Conservation (phyloP, 805 yeast species). For the Phaffomyces opuntiae region DNA sequence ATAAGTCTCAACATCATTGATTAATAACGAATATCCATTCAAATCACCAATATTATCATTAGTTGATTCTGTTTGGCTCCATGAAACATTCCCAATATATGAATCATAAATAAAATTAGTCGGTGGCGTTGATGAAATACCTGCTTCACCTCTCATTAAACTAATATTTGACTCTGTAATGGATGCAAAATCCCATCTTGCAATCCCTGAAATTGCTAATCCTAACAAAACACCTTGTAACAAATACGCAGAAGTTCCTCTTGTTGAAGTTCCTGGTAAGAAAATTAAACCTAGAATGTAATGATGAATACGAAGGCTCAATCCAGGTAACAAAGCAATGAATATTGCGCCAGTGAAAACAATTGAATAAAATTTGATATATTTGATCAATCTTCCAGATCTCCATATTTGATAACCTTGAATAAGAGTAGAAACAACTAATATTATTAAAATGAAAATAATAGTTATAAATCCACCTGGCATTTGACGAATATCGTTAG, state of each 20-base stretch:
- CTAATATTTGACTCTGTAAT: constrained; percentile 70
- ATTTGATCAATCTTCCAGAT: constrained; percentile 59
- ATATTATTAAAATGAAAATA: constrained; percentile 36
- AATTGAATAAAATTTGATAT: constrained; percentile 45
- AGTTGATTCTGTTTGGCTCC: constrained; percentile 14
- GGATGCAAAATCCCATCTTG: constrained; percentile 92
- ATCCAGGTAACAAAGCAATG: constrained; percentile 50
- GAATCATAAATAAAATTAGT: constrained; percentile 22
- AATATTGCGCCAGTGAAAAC: constrained; percentile 37
- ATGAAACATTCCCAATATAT: constrained; percentile 21
- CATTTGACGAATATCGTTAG: constrained; percentile 61
- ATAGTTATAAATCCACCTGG: constrained; percentile 74
- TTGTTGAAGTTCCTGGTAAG: constrained; percentile 78
- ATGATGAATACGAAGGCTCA: constrained; percentile 75
- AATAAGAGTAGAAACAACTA: constrained; percentile 49
- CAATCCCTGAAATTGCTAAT: constrained; percentile 71
- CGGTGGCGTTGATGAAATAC: constrained; percentile 45
- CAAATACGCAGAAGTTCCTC: constrained; percentile 60
- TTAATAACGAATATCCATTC: constrained; percentile 54
- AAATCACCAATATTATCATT: constrained; percentile 21
- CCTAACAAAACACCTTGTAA: constrained; percentile 87
- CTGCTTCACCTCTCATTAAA: constrained; percentile 68
- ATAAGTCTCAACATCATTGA: constrained; percentile 75
- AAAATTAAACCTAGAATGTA: constrained; percentile 71
- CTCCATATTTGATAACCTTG: constrained; percentile 82